These are phyloP conservation scores for Phytophthora parvispora DNA, from an alignment of 352 stramenopile species.

Conservation along the genomic window DNA sequence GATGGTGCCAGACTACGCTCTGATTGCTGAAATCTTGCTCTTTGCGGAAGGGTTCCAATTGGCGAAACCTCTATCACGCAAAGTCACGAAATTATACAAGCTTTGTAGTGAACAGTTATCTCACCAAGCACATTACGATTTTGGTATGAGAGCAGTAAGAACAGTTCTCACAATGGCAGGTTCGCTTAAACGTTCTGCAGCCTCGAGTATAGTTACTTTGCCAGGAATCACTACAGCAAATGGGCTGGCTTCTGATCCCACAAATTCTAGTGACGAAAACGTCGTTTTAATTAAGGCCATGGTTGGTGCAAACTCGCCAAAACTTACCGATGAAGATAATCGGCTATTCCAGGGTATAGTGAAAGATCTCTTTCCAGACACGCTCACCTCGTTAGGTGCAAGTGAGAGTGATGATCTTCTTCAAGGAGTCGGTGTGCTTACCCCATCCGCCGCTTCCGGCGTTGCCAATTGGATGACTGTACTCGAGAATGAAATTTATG, in stretches of 20 bases:
- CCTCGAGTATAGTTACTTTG: neutral
- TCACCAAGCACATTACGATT: constrained; percentile 90
- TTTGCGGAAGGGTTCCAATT: constrained; percentile 86
- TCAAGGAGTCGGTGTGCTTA: constrained; percentile 25
- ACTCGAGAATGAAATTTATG: constrained; percentile 81
- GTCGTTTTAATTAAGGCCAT: constrained; percentile 96
- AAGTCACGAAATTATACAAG: constrained; percentile 86
- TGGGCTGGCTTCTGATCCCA: constrained; percentile 10
- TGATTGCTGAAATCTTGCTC: constrained; percentile 89
- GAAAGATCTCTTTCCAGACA: constrained; percentile 87
- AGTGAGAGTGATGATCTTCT: constrained; percentile 23
- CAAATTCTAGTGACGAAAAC: constrained; percentile 51
- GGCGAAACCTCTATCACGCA: constrained; percentile 68
- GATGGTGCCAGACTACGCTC: constrained; percentile 90
- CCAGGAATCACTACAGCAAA: constrained; percentile 8
- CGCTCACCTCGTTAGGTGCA: constrained; percentile 22
- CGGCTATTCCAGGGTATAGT: constrained; percentile 92
- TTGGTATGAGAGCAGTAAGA: constrained; percentile 90
- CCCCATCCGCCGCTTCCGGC: neutral
- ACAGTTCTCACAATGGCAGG: constrained; percentile 86
- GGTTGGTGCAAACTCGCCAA: constrained; percentile 92
- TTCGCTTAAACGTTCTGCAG: constrained; percentile 56
- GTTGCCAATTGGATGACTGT: constrained; percentile 45
- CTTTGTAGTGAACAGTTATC: constrained; percentile 89
- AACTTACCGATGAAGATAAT: constrained; percentile 92